phyloP scores from a whole-genome alignment of 1,139 yeast genomes.

The Magnusiomyces fungicola region DNA sequence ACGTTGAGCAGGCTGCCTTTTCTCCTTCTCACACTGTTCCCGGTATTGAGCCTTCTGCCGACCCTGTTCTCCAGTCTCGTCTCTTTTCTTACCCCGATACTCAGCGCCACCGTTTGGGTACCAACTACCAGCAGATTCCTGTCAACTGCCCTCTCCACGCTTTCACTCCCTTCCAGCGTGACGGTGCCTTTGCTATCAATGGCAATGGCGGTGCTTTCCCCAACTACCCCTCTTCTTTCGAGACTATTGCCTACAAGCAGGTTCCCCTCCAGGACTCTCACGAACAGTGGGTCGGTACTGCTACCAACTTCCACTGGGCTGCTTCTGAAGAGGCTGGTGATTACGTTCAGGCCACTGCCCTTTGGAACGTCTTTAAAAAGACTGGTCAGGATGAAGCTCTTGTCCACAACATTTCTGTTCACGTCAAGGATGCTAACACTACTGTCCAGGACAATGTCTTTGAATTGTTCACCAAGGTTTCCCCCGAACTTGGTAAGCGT shows the following conservation, averaged over 20 bases:
- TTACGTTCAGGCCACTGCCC: constrained; percentile 57
- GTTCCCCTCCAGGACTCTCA: constrained; percentile 49
- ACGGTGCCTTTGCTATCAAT: constrained; percentile 77
- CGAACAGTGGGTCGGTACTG: constrained; percentile 86
- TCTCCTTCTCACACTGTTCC: constrained; percentile 82
- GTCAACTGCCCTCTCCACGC: constrained; percentile 48
- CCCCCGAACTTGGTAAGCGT: constrained; percentile 50
- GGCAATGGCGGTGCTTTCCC: constrained; percentile 76
- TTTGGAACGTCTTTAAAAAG: constrained; percentile 69
- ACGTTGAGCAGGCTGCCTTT: constrained; percentile 76
- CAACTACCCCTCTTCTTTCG: constrained; percentile 45
- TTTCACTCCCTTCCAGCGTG: constrained; percentile 51
- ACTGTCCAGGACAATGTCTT: constrained; percentile 74
- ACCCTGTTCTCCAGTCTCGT: constrained; percentile 81
- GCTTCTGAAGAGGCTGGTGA: constrained; percentile 55
- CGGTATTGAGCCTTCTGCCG: constrained; percentile 77
- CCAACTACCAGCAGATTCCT: constrained; percentile 66
- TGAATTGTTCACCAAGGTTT: constrained; percentile 69
- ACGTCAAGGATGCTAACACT: constrained; percentile 61
- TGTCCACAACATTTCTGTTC: constrained; percentile 78
- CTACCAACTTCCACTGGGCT: constrained; percentile 83
- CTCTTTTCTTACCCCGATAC: constrained; percentile 83
- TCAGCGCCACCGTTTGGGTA: constrained; percentile 60
- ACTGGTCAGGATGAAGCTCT: constrained; percentile 64
- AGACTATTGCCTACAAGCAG: constrained; percentile 43